A percentile compares a stretch with the other conserved stretches of the same genome.
phyloP scores from a whole-genome alignment of 139 green algal species.

The Chlamydomonas eustigma region DNA sequence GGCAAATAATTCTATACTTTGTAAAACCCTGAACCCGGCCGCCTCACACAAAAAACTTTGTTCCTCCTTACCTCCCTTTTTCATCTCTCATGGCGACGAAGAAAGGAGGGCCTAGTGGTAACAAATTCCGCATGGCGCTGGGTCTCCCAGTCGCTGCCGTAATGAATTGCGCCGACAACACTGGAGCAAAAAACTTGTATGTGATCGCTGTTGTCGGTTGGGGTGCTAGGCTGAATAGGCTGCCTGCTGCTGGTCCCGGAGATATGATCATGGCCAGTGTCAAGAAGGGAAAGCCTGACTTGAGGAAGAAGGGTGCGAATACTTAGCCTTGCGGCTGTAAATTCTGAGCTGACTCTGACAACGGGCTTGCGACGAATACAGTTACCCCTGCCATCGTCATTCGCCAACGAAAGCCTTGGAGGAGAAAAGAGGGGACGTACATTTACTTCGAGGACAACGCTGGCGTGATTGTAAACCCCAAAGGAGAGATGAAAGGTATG shows the following conservation, averaged over 20 bases:
- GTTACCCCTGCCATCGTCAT: conserved; percentile 91
- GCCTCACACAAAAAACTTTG: not conserved
- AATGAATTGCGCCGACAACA: conserved; percentile 99
- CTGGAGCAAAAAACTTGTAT: conserved; percentile 99
- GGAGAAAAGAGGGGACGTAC: conserved; percentile 95
- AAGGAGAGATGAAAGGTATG: conserved; percentile 99
- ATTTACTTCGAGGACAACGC: conserved; percentile 99
- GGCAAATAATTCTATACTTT: too few species aligned
- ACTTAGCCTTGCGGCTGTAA: too few species aligned
- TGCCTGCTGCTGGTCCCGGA: conserved; percentile 81
- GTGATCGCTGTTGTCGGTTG: conserved; percentile 93
- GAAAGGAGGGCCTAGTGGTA: conserved; percentile 66
- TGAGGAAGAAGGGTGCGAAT: conserved; percentile 95
- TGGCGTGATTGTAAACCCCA: conserved; percentile 99
- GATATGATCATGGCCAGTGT: conserved; percentile 99
- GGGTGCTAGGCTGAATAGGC: conserved; percentile 92
- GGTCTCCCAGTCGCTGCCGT: conserved; percentile 92
- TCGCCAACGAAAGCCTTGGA: conserved; percentile 96
- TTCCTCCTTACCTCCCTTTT: not conserved
- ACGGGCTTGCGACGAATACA: too few species aligned
- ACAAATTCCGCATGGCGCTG: conserved; percentile 98
- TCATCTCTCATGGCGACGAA: conserved; percentile 39
- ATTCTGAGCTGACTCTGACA: too few species aligned
- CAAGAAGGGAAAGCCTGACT: conserved; percentile 99
- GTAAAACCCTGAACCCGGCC: not conserved